Base-by-base conservation (phyloP, 768 basidiomycete species). In the Atractiella rhizophila region DNA sequence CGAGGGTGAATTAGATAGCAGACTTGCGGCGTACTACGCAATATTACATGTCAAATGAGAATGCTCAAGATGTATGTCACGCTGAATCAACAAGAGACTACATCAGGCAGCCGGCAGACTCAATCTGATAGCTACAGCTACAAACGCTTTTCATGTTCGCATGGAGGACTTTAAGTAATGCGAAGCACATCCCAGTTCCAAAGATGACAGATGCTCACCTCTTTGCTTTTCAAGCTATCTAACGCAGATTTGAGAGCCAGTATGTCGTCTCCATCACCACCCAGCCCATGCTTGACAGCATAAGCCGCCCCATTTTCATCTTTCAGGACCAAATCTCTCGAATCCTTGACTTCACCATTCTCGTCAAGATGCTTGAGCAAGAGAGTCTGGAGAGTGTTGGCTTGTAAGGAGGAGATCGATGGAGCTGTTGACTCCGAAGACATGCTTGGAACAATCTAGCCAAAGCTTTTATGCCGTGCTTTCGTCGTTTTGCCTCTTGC, bases 191-290 rank as follows among this genome's bases (percentile, higher is more conserved):
- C 12, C 10, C 28, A 23, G 19, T 6, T 20, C 27, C 3, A 23
- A n/a, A 38, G 24, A 28, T 19, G 30, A 1, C 20, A 16, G 28
- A 13, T 9, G 54, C 61, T 21, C 54, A 78, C 83, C 54, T 91
- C 80, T 54, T 78, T 75, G 57, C 76, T 77, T 13, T 68, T 62
- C 40, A 98, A 66, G 23, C 82, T 88, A 61, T 91, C 94, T 51
- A 98, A 64, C 2, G 80, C 85, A 48, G 81, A 82, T 35, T 86
- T 73, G 51, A 96, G 69, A 39, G 65, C 64, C 50, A 74, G 73
- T 64, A 94, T 88, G 23, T 55, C 55, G 18, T 59, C 56, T 4
- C 50, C 37, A 9, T 44, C 42, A 2, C 39, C 28, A 28, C 59
- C 48, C 1, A 39, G 38, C 21, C 34, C 36, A 6, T 40, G n/a